phyloP scores from a whole-genome alignment of 108 stramenopile species.

The Skeletonema marinoi region DNA sequence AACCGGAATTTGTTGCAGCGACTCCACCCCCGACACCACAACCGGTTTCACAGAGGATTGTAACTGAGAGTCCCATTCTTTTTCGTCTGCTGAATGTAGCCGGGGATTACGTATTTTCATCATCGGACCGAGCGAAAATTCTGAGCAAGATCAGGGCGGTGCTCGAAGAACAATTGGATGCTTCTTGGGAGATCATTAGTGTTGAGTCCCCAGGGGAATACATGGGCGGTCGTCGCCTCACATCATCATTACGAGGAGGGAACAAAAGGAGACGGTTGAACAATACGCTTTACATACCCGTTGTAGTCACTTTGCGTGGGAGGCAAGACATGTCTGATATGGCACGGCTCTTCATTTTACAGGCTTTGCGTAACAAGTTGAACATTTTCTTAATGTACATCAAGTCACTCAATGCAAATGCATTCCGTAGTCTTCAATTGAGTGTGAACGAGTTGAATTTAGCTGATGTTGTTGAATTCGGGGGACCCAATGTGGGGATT shows the following conservation, averaged over 20 bases:
- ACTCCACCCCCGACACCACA: neutral
- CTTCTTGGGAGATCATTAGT: neutral
- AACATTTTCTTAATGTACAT: neutral
- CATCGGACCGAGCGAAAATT: neutral
- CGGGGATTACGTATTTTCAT: neutral
- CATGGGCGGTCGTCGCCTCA: neutral
- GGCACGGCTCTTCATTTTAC: neutral
- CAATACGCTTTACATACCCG: neutral
- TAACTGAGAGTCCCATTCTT: neutral
- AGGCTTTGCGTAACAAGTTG: neutral
- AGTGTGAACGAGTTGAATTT: neutral
- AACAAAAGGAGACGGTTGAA: neutral
- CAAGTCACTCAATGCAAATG: neutral
- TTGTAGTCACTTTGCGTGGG: neutral
- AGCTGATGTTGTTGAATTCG: neutral
- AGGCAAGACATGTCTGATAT: neutral
- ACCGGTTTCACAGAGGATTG: neutral
- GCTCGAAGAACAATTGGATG: neutral
- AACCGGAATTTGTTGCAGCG: neutral
- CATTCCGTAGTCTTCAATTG: neutral
- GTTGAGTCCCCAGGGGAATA: neutral
- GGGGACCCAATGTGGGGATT: neutral
- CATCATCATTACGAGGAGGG: neutral
- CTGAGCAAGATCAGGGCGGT: neutral
- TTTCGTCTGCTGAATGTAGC: neutral